Conservation (phyloP, 805 yeast species). For the Tetrapisispora fleetii region DNA sequence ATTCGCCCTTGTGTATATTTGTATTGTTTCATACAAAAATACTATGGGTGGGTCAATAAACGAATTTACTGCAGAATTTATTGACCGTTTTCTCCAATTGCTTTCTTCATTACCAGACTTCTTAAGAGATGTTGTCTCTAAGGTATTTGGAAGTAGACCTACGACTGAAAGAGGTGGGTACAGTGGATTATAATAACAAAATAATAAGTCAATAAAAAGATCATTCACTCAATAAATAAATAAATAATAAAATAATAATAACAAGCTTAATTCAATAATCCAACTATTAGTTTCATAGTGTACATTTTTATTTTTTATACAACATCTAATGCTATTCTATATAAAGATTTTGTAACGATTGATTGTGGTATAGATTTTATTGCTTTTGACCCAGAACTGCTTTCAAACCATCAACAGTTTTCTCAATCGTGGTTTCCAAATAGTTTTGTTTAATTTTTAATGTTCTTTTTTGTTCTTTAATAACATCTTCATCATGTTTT, state of each 20-base stretch:
- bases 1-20: constrained; percentile 62
- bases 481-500: constrained; percentile 40
- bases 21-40: constrained; percentile 61
- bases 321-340: background rate
- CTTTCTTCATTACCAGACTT: constrained; percentile 55
- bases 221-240: too few species aligned
- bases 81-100: constrained; percentile 55
- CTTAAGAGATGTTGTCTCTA: constrained; percentile 54
- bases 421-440: constrained; percentile 66
- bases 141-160: constrained; percentile 47
- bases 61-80: constrained; percentile 64
- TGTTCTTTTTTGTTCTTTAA: constrained; percentile 49
- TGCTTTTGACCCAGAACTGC: constrained; percentile 27
- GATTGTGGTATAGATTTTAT: background rate
- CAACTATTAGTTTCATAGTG: background rate
- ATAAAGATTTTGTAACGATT: background rate
- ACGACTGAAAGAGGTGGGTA: constrained; percentile 70
- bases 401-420: constrained; percentile 55
- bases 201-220: background rate
- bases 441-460: constrained; percentile 62
- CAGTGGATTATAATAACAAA: constrained; percentile 60
- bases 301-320: background rate
- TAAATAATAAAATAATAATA: background rate
- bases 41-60: constrained; percentile 58
- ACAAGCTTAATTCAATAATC: background rate